A percentile compares a stretch with the other conserved stretches of the same genome.
These are phyloP conservation scores for Hirsutella thompsonii DNA, from an alignment of 2,329 filamentous ascomycete genomes.

Conservation along the genomic window DNA sequence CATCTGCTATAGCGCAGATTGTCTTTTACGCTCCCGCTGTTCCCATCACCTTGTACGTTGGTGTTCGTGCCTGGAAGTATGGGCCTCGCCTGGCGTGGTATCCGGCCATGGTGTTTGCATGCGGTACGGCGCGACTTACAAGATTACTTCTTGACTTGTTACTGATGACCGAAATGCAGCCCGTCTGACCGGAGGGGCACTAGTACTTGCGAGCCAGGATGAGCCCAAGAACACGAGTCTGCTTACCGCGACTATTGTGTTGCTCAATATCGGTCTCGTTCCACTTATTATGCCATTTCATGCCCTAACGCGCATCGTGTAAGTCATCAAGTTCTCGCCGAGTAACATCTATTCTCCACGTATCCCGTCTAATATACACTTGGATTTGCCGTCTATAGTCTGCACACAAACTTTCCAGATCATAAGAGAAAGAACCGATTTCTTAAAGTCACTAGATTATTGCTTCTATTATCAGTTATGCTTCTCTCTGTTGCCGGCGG, in stretches of 20 bases:
- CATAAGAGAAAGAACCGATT: conserved; percentile 1
- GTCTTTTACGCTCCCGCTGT: conserved; percentile 7
- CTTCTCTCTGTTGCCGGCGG: conserved; percentile 1
- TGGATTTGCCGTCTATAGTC: background rate
- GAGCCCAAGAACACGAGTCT: background rate
- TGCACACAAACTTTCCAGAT: background rate
- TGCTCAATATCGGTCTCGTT: conserved; percentile 6
- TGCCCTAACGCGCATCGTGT: conserved; percentile 5
- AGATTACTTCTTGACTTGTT: conserved; percentile 1
- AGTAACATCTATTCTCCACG: background rate
- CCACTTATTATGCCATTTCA: conserved; percentile 4
- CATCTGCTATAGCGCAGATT: conserved; percentile 8
- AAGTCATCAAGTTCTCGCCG: background rate
- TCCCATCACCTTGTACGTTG: conserved; percentile 6
- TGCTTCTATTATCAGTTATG: conserved; percentile 1
- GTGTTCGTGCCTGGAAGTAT: conserved; percentile 6
- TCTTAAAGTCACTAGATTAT: conserved; percentile 1
- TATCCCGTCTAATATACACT: background rate
- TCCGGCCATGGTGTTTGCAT: conserved; percentile 2
- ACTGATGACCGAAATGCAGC: conserved; percentile 2
- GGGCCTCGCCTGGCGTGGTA: conserved; percentile 8
- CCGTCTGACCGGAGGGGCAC: background rate
- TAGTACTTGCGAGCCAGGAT: background rate
- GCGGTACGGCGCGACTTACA: conserved; percentile 3
- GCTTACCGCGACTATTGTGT: conserved; percentile 4